phyloP scores from a whole-genome alignment of 2,329 filamentous ascomycete species.

The Beauveria varroae region DNA sequence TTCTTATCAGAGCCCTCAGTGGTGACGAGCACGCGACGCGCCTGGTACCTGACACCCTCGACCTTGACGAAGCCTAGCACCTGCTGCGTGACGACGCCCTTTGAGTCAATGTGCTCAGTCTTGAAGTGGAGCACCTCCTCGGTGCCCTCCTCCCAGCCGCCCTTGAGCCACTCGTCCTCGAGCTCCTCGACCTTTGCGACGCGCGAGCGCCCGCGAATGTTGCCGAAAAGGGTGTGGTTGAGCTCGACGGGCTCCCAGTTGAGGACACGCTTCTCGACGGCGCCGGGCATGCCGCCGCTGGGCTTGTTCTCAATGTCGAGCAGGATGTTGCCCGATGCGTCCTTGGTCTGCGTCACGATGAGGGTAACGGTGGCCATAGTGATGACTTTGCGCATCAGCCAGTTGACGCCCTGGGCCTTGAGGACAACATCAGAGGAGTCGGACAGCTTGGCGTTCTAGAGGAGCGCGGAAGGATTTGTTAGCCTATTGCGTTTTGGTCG shows the following conservation, averaged over 20 bases:
- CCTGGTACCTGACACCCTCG: slow-evolving; percentile 11
- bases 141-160: slow-evolving; percentile 16
- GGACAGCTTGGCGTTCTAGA: slow-evolving; percentile 12
- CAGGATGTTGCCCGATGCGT: slow-evolving; percentile 12
- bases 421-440: slow-evolving; percentile 15
- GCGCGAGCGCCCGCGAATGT: slow-evolving; percentile 14
- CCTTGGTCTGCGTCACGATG: slow-evolving; percentile 13
- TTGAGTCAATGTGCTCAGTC: slow-evolving; percentile 14
- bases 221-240: slow-evolving; percentile 16
- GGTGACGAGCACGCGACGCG: slow-evolving; percentile 10
- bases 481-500: neutral
- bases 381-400: slow-evolving; percentile 17
- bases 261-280: slow-evolving; percentile 14
- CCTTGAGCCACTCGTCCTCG: slow-evolving; percentile 14
- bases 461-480: neutral
- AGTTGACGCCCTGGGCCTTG: slow-evolving; percentile 16
- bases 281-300: slow-evolving; percentile 11
- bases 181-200: slow-evolving; percentile 12
- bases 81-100: slow-evolving; percentile 10
- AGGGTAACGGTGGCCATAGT: slow-evolving; percentile 14
- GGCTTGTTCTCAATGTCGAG: slow-evolving; percentile 16
- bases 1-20: slow-evolving; percentile 9
- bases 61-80: slow-evolving; percentile 5
- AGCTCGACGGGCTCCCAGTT: slow-evolving; percentile 14
- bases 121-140: slow-evolving; percentile 13